phyloP scores from a whole-genome alignment of 2,329 filamentous ascomycete genomes.

The Fusarium dimerum region DNA sequence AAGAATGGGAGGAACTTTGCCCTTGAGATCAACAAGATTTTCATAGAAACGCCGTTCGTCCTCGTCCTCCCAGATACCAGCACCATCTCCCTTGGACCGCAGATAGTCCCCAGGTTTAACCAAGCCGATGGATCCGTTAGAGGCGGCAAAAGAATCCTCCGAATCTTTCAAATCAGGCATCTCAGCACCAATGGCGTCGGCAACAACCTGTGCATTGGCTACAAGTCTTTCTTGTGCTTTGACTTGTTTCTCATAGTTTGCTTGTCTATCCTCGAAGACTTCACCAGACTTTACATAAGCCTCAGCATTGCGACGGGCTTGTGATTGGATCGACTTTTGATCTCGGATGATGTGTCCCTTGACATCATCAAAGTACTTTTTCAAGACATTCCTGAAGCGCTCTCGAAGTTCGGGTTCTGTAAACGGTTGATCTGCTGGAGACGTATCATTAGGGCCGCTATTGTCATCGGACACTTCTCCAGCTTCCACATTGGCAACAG shows the following conservation, averaged over 20 bases:
- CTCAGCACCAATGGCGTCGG: constrained; percentile 83
- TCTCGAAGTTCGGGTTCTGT: constrained; percentile 76
- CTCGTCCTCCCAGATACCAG: constrained; percentile 98
- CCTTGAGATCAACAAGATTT: constrained; percentile 91
- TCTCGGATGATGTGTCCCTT: constrained; percentile 87
- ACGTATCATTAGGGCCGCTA: constrained; percentile 1
- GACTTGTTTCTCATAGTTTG: constrained; percentile 90
- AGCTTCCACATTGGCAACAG: constrained; percentile 35
- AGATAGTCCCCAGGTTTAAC: constrained; percentile 94
- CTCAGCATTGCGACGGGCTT: constrained; percentile 93
- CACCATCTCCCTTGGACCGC: constrained; percentile 82
- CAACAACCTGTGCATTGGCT: constrained; percentile 85
- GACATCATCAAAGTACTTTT: constrained; percentile 89
- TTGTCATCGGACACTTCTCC: constrained; percentile 42
- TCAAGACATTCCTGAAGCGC: constrained; percentile 82
- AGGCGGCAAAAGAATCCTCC: constrained; percentile 64
- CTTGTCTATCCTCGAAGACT: constrained; percentile 95
- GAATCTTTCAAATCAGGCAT: constrained; percentile 93
- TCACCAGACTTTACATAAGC: constrained; percentile 98
- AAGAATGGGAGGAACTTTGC: constrained; percentile 90
- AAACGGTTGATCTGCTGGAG: constrained; percentile 68
- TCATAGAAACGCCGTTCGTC: constrained; percentile 98
- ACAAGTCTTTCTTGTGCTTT: constrained; percentile 91
- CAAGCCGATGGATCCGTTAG: constrained; percentile 81
- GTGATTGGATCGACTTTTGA: constrained; percentile 82